Evolutionary conservation across 306 rosid species (phyloP).

Genomic region (Begonia fuchsioides): DNA sequence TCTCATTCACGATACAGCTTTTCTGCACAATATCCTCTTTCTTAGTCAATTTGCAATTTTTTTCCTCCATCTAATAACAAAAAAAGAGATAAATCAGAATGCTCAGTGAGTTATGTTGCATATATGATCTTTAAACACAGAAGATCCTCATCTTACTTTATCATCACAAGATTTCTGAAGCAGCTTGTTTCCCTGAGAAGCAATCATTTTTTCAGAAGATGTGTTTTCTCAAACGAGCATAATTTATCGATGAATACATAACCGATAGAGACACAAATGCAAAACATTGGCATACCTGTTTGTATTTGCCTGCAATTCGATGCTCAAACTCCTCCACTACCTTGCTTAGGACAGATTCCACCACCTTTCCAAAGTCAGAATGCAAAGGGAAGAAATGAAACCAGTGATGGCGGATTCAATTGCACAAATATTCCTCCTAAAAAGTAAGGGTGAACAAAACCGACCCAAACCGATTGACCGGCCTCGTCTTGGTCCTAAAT

Average conservation of each 20-base stretch:
- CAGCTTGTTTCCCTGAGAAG: slow-evolving; percentile 33
- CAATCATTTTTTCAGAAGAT: slow-evolving; percentile 7
- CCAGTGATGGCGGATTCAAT: no score
- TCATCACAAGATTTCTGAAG: slow-evolving; percentile 27
- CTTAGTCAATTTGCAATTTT: slow-evolving; percentile 21
- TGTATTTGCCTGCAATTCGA: slow-evolving; percentile 47
- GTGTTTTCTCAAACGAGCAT: no score
- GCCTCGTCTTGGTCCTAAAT: no score
- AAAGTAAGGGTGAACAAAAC: no score
- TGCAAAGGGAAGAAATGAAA: no score
- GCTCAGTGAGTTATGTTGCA: no score
- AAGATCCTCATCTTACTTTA: slow-evolving; percentile 28
- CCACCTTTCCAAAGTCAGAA: slow-evolving; percentile 45
- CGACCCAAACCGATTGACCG: no score
- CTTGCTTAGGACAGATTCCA: slow-evolving; percentile 76
- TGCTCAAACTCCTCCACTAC: slow-evolving; percentile 81
- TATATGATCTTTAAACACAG: background rate
- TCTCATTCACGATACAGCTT: slow-evolving; percentile 32
- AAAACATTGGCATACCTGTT: slow-evolving; percentile 27
- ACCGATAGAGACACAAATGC: background rate
- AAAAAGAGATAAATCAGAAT: background rate
- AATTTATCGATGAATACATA: background rate
- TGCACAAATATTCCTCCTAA: no score
- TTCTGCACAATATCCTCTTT: slow-evolving; percentile 26
- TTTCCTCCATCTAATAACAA: slow-evolving; percentile 25